These are phyloP conservation scores for Hypericum perforatum DNA, from an alignment of 345 rosid species.

Conservation along the genomic window DNA sequence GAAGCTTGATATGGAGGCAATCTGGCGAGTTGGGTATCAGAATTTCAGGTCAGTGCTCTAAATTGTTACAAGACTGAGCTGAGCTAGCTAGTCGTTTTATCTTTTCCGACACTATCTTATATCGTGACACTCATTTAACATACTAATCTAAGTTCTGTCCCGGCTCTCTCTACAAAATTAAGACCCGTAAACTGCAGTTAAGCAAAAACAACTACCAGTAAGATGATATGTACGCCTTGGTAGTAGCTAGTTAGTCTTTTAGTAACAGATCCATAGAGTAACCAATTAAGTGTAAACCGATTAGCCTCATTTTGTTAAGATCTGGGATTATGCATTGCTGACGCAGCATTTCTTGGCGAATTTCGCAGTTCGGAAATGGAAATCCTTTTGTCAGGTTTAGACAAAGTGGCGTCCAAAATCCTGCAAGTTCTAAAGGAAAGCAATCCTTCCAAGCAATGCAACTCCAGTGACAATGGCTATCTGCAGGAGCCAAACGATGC, in stretches of 20 bases:
- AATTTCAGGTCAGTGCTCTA: constrained; percentile 45
- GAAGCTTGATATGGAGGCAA: constrained; percentile 37
- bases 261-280: neutral
- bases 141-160: no score
- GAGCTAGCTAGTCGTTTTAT: no score
- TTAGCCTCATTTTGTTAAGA: no score
- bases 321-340: no score
- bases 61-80: neutral
- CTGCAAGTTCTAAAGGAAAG: constrained; percentile 15
- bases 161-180: no score
- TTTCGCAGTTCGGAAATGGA: constrained; percentile 57
- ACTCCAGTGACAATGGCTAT: constrained; percentile 1
- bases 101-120: no score
- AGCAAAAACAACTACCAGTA: no score
- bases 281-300: neutral
- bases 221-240: no score
- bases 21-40: constrained; percentile 49
- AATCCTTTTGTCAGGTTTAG: constrained; percentile 27
- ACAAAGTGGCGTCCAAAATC: constrained; percentile 42
- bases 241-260: neutral
- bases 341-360: neutral
- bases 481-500: constrained; percentile 20
- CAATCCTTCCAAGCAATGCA: constrained; percentile 8
- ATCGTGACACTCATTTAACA: no score
- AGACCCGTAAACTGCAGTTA: no score